Conservation (phyloP, 2,329 filamentous ascomycete genomes). For the Aspergillus sp. region DNA sequence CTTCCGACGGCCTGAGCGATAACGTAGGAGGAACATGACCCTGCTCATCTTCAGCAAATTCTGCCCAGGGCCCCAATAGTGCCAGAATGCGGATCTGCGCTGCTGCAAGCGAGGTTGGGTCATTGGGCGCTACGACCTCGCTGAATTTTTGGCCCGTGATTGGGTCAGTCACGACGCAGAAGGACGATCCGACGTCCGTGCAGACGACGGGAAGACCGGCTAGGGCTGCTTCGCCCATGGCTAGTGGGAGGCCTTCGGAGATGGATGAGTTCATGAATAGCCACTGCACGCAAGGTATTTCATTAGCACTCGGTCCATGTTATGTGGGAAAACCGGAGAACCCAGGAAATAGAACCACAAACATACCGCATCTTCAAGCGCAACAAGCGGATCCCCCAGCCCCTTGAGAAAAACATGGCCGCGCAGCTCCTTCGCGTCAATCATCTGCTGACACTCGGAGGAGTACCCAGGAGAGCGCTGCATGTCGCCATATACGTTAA, state of each 20-base stretch:
- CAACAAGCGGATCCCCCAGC: slow-evolving; percentile 19
- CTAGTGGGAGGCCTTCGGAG: slow-evolving; percentile 50
- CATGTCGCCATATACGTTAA: slow-evolving; percentile 67
- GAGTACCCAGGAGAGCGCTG: slow-evolving; percentile 65
- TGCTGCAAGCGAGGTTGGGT: slow-evolving; percentile 61
- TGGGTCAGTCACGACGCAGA: slow-evolving; percentile 44
- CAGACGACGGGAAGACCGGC: slow-evolving; percentile 50
- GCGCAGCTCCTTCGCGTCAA: slow-evolving; percentile 58
- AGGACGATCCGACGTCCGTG: slow-evolving; percentile 45
- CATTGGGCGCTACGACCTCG: slow-evolving; percentile 67
- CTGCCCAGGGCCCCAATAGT: slow-evolving; percentile 64
- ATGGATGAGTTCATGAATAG: slow-evolving; percentile 55
- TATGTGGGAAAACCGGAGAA: too few relatives aligned
- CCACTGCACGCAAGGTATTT: slow-evolving; percentile 37
- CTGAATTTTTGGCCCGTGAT: slow-evolving; percentile 57
- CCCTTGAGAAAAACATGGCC: slow-evolving; percentile 56
- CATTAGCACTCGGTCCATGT: too few relatives aligned
- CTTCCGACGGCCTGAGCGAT: slow-evolving; percentile 52
- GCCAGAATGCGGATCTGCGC: slow-evolving; percentile 66
- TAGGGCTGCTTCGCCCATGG: slow-evolving; percentile 50
- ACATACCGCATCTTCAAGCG: slow-evolving; percentile 17
- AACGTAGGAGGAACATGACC: slow-evolving; percentile 42
- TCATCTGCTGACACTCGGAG: slow-evolving; percentile 61
- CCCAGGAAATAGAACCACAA: not conserved
- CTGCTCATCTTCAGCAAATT: slow-evolving; percentile 58